A percentile compares a stretch with the other conserved stretches of the same genome.
These are phyloP conservation scores for Cytospora piceicola DNA, from an alignment of 2,329 filamentous ascomycete species.

Conservation along the genomic window DNA sequence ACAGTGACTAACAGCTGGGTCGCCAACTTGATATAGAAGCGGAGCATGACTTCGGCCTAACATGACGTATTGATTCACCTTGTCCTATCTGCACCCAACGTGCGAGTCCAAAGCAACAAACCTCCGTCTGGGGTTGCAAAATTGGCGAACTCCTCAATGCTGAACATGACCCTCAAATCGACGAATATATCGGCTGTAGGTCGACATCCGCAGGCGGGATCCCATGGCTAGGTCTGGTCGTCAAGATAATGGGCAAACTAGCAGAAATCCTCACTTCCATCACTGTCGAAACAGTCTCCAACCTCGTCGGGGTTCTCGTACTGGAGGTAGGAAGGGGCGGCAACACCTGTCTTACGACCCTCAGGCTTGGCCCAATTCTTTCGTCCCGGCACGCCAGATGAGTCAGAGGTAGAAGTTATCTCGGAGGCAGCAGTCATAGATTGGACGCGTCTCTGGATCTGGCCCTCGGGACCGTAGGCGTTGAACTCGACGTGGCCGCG, in stretches of 20 bases:
- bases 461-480: conserved; percentile 34
- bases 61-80: not conserved
- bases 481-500: conserved; percentile 27
- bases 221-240: not conserved
- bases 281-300: conserved; percentile 11
- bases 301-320: conserved; percentile 15
- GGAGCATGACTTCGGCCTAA: not conserved
- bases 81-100: not conserved
- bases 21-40: not conserved
- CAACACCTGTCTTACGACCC: conserved; percentile 13
- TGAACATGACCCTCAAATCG: not conserved
- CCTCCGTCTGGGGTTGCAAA: not conserved
- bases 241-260: not conserved
- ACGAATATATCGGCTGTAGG: not conserved
- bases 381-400: conserved; percentile 3
- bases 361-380: conserved; percentile 33
- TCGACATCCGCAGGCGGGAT: not conserved
- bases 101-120: conserved; percentile 5
- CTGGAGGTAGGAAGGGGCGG: conserved; percentile 21
- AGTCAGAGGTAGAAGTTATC: conserved; percentile 4
- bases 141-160: not conserved
- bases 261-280: conserved; percentile 24
- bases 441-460: conserved; percentile 26
- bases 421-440: conserved; percentile 15
- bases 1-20: not conserved